phyloP scores from a whole-genome alignment of 2,329 filamentous ascomycete genomes.

The Colletotrichum magnum region DNA sequence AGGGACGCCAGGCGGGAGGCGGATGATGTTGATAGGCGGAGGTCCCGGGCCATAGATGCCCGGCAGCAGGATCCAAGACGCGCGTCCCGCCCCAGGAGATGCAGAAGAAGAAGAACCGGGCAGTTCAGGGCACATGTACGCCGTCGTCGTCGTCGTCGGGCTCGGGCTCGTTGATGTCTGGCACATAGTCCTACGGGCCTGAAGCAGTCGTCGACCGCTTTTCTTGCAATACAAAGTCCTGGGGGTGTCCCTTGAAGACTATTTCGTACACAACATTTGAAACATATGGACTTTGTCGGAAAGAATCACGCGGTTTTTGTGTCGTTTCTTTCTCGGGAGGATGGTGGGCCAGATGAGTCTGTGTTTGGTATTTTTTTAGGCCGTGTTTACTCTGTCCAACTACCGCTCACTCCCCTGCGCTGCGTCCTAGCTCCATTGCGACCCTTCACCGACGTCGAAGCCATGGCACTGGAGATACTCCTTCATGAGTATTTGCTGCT shows the following conservation, averaged over 20 bases:
- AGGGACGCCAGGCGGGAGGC: slow-evolving; percentile 29
- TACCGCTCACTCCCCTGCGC: no score
- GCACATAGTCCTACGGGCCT: no score
- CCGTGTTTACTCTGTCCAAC: no score
- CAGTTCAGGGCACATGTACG: slow-evolving; percentile 36
- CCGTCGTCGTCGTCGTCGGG: slow-evolving; percentile 28
- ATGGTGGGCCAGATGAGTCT: no score
- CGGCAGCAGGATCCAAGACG: slow-evolving; percentile 38
- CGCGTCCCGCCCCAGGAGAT: slow-evolving; percentile 38
- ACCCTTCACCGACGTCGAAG: background rate
- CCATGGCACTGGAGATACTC: background rate
- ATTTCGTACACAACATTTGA: no score
- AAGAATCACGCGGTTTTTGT: no score
- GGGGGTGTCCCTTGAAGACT: no score
- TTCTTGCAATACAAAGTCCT: no score
- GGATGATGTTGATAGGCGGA: slow-evolving; percentile 30
- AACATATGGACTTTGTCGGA: no score
- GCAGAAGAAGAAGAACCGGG: slow-evolving; percentile 44
- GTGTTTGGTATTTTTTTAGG: no score
- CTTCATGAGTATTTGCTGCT: background rate
- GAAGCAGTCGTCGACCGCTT: no score
- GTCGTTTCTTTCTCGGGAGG: no score
- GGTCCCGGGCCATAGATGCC: slow-evolving; percentile 41
- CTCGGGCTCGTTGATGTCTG: slow-evolving; percentile 21
- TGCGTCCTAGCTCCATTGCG: background rate